Percentiles rank a stretch among this genome's conserved stretches.
Conservation (phyloP, 2,329 filamentous ascomycete species). For the Fusarium musae region DNA sequence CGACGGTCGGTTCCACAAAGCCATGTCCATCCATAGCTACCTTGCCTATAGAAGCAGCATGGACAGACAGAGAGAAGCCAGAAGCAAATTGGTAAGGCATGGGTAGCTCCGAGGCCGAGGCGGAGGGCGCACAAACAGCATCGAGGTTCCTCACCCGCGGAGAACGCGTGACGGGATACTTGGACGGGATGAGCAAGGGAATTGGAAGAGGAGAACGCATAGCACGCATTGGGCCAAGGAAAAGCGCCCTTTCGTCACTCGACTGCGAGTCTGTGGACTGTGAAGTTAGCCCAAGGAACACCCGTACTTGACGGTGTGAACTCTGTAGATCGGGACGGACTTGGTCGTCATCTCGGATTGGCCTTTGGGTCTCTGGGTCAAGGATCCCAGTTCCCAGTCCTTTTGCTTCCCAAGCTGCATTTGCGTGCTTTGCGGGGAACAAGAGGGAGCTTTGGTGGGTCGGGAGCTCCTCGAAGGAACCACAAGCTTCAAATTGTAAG, state of each 20-base stretch:
- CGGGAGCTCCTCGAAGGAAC: constrained; percentile 23
- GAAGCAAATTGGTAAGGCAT: constrained; percentile 26
- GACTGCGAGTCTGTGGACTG: constrained; percentile 33
- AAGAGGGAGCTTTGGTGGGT: constrained; percentile 31
- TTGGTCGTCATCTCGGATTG: constrained; percentile 27
- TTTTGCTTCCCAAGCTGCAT: not conserved
- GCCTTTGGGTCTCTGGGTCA: not conserved
- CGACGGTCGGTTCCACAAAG: constrained; percentile 48
- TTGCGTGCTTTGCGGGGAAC: constrained; percentile 42
- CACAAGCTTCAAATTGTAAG: constrained; percentile 15
- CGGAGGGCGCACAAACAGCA: constrained; percentile 34
- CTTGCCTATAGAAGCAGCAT: not conserved
- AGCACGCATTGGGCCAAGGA: constrained; percentile 41
- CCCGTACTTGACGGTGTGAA: constrained; percentile 45
- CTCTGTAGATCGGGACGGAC: constrained; percentile 45
- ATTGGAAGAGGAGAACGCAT: not conserved
- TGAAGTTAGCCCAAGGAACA: constrained; percentile 30
- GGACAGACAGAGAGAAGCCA: constrained; percentile 9
- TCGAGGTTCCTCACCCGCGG: constrained; percentile 40
- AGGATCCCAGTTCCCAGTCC: constrained; percentile 17
- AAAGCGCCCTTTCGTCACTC: constrained; percentile 35
- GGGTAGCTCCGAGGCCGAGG: constrained; percentile 39
- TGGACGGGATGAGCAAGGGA: constrained; percentile 24
- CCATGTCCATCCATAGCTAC: constrained; percentile 9
- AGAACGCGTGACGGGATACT: constrained; percentile 40